Base-by-base conservation (phyloP, 805 yeast species). In the Metschnikowia peoriensis region DNA sequence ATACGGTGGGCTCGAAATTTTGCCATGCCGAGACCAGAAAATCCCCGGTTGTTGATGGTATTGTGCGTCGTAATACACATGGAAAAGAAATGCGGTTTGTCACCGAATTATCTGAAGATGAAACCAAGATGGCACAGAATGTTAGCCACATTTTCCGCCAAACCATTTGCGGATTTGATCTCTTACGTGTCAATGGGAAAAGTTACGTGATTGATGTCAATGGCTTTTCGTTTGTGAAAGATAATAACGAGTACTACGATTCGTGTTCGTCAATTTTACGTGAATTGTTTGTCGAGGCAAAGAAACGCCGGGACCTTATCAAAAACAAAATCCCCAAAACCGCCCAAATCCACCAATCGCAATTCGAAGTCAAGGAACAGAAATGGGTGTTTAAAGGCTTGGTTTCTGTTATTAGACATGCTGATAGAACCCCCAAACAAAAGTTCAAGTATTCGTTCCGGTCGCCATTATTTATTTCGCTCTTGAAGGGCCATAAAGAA, bases 31-130 rank as follows among this genome's bases (percentile, higher is more conserved):
- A 94, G 66, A 94, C 99, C 1, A 81, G 99, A 64, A 94, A 94
- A 68, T 90, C 97, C 0, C 99, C 99, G 0, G 99, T 94, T 3
- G 99, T 94, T n/a, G 99, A 94, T 72, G 99, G 99, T 44, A 89
- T 94, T 52, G 99, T 94, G 28, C 81, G 97, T 64, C 82, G 99
- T 68, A 94, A 94, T 66, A 92, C 98, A 1, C 96, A 92, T 63
- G 99, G 99, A 44, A 94, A 94, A 68, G 99, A 94, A 71, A 86
- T 94, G 44, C 80, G 99, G 57, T 94, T 88, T 64, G 80, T 94
- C 37, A 93, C 99, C 0, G 84, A 86, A 58, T 75, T 94, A 49
- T 73, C 88, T 1, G 81, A 78, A 5, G 87, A 82, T 46, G 99
- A 94, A 68, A 84, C 81, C 47, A 71, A 72, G 34, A 91, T 92